Evolutionary conservation across 1,284 basidiomycete genomes (phyloP).

Genomic region (Leccinum subrobustum): DNA sequence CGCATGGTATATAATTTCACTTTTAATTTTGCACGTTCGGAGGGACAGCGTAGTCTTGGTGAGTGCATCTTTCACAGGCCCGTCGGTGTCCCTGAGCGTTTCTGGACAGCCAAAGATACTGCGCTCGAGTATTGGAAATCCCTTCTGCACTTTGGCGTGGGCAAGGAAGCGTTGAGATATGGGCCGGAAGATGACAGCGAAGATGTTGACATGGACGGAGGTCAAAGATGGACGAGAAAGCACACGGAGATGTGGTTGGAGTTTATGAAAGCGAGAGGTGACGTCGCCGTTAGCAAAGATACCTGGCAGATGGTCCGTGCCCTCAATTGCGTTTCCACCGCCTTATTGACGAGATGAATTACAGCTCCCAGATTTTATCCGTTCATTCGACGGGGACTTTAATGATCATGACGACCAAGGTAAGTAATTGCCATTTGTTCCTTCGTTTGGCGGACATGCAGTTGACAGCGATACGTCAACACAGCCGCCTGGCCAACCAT

Average conservation of each 20-base stretch:
- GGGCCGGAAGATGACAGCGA: constrained; percentile 42
- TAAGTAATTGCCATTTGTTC: constrained; percentile 30
- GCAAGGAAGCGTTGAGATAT: constrained; percentile 66
- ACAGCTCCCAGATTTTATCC: constrained; percentile 81
- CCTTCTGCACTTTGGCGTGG: constrained; percentile 77
- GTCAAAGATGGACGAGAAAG: constrained; percentile 63
- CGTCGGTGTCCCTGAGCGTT: constrained; percentile 10
- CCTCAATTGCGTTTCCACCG: not conserved
- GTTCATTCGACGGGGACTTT: constrained; percentile 80
- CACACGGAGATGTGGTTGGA: constrained; percentile 85
- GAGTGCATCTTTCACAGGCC: constrained; percentile 19
- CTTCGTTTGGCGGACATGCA: not conserved
- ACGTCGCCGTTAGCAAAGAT: constrained; percentile 89
- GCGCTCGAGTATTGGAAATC: constrained; percentile 86
- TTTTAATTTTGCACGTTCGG: constrained; percentile 80
- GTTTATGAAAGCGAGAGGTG: constrained; percentile 69
- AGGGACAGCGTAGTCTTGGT: constrained; percentile 77
- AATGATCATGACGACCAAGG: constrained; percentile 85
- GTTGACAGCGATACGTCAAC: constrained; percentile 7
- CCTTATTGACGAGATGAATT: constrained; percentile 5
- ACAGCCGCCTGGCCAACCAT: constrained; percentile 88
- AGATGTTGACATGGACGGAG: constrained; percentile 34
- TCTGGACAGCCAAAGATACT: constrained; percentile 58
- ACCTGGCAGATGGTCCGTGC: constrained; percentile 84
- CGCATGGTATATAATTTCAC: constrained; percentile 86